Base-by-base conservation (phyloP, 768 basidiomycete species). In the Xerocomellus intermedius region DNA sequence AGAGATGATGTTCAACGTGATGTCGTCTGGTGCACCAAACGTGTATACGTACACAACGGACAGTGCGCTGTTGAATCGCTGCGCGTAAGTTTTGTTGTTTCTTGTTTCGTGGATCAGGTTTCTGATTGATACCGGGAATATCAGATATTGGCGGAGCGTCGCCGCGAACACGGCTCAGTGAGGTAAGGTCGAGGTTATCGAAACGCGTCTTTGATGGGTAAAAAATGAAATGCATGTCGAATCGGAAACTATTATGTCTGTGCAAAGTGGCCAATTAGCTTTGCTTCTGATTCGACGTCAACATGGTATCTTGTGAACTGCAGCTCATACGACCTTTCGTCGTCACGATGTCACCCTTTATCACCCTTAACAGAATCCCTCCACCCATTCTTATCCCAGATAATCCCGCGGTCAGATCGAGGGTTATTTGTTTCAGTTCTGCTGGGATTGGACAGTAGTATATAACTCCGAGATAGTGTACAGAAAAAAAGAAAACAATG, bases 1-100 rank as follows among this genome's bases (percentile, higher is more conserved):
- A 10, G 55, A 56, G 41, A 55, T 56, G 39, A n/a, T 48, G 53
- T 56, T 56, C 41, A 56, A 55, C 21, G 44, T 56, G 28, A 35
- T 52, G 9, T 24, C 45, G 9, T 47, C 53, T 30, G 45, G 55
- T 37, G 26, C 13, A n/a, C 53, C 55, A 22, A 8, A 47, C 7
- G 19, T 56, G 7, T 55, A 56, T 6, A 47, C 38, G 7, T 47
- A 42, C 14, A 5, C 12, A 3, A 56, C 45, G 1, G 53, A 47
- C 35, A 37, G 19, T 24, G 33, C 39, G 0, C 5, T 56, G 17
- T 42, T 56, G 41, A 4, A n/a, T 37, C 35, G 45, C 17, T 56
- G 54, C 41, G 10, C 6, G 54, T 42, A 13, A 10, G 55, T 37
- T 8, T 41, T 36, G 24, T 26, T 7, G n/a, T 17, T 44, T 33